Conservation (phyloP, 371 early-diverging fungal species). For the Coemansia sp. region DNA sequence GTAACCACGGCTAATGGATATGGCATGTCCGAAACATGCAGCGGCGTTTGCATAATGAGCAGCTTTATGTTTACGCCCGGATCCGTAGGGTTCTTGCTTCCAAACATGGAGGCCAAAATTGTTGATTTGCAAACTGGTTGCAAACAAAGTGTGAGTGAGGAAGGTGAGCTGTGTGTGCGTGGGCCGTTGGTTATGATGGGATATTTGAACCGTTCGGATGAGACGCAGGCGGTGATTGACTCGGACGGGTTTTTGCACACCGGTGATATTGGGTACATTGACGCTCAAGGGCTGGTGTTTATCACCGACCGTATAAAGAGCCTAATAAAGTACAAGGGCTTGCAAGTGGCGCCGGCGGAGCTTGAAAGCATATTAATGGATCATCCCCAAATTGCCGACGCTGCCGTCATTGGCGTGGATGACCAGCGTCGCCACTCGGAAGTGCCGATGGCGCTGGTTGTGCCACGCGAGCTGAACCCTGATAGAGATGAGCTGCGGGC, state of each 20-base stretch:
- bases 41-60: conserved; percentile 51
- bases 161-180: conserved; percentile 83
- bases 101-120: conserved; percentile 68
- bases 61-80: conserved; percentile 8
- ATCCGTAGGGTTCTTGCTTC: conserved; percentile 66
- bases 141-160: conserved; percentile 54
- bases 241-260: conserved; percentile 84
- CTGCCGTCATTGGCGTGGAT: conserved; percentile 68
- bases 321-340: conserved; percentile 72
- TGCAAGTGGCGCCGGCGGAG: conserved; percentile 79
- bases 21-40: conserved; percentile 69
- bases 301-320: conserved; percentile 69
- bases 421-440: conserved; percentile 67
- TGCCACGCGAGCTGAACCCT: not conserved
- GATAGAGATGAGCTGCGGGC: not conserved
- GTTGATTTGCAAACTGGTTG: conserved; percentile 57
- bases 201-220: conserved; percentile 73
- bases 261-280: conserved; percentile 73
- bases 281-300: conserved; percentile 59
- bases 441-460: conserved; percentile 6
- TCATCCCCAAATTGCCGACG: conserved; percentile 69
- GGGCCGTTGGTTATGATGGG: conserved; percentile 86
- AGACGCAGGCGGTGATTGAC: conserved; percentile 73
- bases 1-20: conserved; percentile 65
- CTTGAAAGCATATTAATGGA: conserved; percentile 76